Evolutionary conservation across 2,329 filamentous ascomycete genomes (phyloP).

Genomic region (Paraconiothyrium brasiliense): DNA sequence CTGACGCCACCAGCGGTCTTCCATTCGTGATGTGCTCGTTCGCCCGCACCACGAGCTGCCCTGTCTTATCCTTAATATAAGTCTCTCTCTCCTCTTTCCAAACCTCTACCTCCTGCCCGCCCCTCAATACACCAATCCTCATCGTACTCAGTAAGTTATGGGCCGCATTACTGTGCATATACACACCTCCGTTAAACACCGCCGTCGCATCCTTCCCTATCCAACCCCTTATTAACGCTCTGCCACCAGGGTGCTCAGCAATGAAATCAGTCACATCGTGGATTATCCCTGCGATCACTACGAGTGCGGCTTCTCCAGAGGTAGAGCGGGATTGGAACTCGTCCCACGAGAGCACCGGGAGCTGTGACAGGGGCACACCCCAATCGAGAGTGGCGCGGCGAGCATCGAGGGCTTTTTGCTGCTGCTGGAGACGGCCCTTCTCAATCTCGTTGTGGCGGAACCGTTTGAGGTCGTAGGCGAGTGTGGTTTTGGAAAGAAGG

Average conservation of each 20-base stretch:
- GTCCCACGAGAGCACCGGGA: slow-evolving; percentile 52
- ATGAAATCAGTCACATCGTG: slow-evolving; percentile 51
- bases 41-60: slow-evolving; percentile 80
- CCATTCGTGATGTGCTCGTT: slow-evolving; percentile 84
- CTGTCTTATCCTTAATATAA: slow-evolving; percentile 78
- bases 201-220: slow-evolving; percentile 53
- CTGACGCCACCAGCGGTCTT: slow-evolving; percentile 76
- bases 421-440: slow-evolving; percentile 52
- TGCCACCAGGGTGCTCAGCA: slow-evolving; percentile 50
- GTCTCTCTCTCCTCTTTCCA: slow-evolving; percentile 43
- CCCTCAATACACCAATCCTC: slow-evolving; percentile 50
- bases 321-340: slow-evolving; percentile 43
- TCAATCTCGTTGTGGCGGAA: slow-evolving; percentile 54
- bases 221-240: slow-evolving; percentile 45
- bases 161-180: slow-evolving; percentile 51
- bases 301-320: slow-evolving; percentile 43
- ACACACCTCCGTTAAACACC: slow-evolving; percentile 53
- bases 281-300: slow-evolving; percentile 49
- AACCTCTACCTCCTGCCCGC: slow-evolving; percentile 52
- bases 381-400: slow-evolving; percentile 49
- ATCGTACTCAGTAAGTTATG: slow-evolving; percentile 52
- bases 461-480: slow-evolving; percentile 50
- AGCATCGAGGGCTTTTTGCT: slow-evolving; percentile 51
- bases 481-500: slow-evolving; percentile 39
- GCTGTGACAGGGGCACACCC: slow-evolving; percentile 47